Evolutionary conservation across 2,329 filamentous ascomycete species (phyloP).

Genomic region (Penicillium palitans): DNA sequence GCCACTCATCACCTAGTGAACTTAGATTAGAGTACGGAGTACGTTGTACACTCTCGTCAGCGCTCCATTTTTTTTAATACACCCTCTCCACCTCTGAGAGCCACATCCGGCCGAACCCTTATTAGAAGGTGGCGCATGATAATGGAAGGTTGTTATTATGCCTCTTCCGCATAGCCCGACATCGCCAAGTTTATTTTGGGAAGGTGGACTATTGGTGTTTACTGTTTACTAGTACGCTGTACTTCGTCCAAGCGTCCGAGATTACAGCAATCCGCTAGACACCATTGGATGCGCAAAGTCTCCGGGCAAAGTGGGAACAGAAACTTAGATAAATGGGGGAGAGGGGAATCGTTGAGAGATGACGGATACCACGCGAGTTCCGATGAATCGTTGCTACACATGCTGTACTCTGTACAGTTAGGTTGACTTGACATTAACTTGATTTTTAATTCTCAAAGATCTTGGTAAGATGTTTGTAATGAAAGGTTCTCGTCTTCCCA

Average conservation of each 20-base stretch:
- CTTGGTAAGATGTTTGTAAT: not conserved
- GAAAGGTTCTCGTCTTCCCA: not conserved
- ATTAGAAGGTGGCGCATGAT: not conserved
- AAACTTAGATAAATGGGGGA: conserved; percentile 4
- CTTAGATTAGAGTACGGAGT: not conserved
- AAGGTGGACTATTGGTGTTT: not conserved
- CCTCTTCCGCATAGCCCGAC: not conserved
- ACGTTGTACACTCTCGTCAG: not conserved
- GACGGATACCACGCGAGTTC: not conserved
- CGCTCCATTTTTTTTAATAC: not conserved
- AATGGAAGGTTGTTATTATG: not conserved
- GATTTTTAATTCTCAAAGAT: not conserved
- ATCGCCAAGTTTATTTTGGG: not conserved
- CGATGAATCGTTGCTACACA: not conserved
- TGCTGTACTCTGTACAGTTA: not conserved
- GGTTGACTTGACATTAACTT: not conserved
- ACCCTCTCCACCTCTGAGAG: not conserved
- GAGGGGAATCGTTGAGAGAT: not conserved
- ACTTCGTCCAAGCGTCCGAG: not conserved
- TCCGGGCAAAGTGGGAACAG: not conserved
- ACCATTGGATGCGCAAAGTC: not conserved
- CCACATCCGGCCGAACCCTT: conserved; percentile 1
- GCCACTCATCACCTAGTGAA: not conserved
- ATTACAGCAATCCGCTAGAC: not conserved
- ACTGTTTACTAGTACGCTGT: not conserved